Evolutionary conservation across 768 basidiomycete genomes (phyloP), one percentile per base, ranked within the genome.

Genomic region (Termitomyces sp.): DNA sequence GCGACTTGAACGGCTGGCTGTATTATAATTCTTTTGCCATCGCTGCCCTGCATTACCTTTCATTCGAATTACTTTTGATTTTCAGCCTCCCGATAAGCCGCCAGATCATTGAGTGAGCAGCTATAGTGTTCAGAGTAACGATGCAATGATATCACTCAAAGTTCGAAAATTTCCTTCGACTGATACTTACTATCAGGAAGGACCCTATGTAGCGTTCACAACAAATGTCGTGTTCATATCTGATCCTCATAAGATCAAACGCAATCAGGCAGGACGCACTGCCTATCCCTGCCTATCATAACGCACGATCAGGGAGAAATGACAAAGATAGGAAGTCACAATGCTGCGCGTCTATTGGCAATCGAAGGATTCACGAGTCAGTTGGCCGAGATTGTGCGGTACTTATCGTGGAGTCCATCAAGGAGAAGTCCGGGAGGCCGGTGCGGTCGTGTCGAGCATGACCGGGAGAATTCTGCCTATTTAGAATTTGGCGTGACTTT

Each of bases 341-440:
- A 15, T 39, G 5, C 36, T 13, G 37, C 12, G 37, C 51, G 12
- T 29, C 26, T 36, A 51, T 37, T 18, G 18, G 6, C 7, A 16
- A 34, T 37, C 34, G 50, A n/a, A 28, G 8, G 22, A 24, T 12
- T 51, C 5, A 46, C n/a, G 7, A 28, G 10, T 31, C 48, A 18
- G 6, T 39, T 37, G 24, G 13, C 33, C 34, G 26, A 29, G n/a
- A 37, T 46, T 45, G n/a, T 37, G 34, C 31, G 22, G 22, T 16
- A 31, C 15, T 45, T 53, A 54, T 54, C 42, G 51, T 26, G 22
- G 50, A n/a, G 16, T 26, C 29, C 13, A 57, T 57, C 56, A 45
- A 37, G 51, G 51, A 37, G 56, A 24, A 46, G 16, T 57, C 47
- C 51, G 56, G 56, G 34, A 52, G 41, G 10, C n/a, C 56, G 56